A percentile compares a stretch with the other conserved stretches of the same genome.
Evolutionary conservation across 208 protist species (phyloP).

Genomic region (Trypanosoma melophagium): DNA sequence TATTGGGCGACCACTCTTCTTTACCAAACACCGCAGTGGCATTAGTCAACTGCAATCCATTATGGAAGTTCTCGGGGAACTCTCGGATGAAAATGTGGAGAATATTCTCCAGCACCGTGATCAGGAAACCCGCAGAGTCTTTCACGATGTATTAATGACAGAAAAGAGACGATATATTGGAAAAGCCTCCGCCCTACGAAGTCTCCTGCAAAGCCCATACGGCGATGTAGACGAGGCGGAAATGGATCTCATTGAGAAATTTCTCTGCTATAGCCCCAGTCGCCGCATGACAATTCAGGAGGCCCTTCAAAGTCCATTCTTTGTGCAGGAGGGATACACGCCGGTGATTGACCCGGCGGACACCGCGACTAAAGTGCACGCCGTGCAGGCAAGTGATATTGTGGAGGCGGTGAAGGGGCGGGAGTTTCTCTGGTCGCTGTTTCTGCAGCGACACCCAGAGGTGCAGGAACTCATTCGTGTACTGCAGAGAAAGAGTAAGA

Average conservation of each 20-base stretch:
- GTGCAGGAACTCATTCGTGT: conserved; percentile 63
- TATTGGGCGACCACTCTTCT: conserved; percentile 73
- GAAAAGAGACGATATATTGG: conserved; percentile 6
- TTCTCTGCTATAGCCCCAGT: conserved; percentile 73
- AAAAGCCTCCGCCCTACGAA: conserved; percentile 9
- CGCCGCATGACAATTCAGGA: conserved; percentile 64
- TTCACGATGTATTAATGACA: conserved; percentile 29
- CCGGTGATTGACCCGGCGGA: conserved; percentile 64
- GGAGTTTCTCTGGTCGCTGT: conserved; percentile 78
- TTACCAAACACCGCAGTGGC: conserved; percentile 85
- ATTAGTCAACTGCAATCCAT: conserved; percentile 93
- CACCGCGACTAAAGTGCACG: conserved; percentile 45
- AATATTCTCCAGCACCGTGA: conserved; percentile 63
- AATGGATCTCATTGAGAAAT: conserved; percentile 59
- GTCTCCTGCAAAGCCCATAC: conserved; percentile 54
- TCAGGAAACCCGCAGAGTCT: conserved; percentile 38
- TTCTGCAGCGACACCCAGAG: conserved; percentile 74
- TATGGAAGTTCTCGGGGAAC: conserved; percentile 81
- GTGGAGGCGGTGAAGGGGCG: conserved; percentile 59
- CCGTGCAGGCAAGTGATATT: conserved; percentile 63
- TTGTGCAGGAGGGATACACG: conserved; percentile 69
- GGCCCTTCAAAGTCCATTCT: conserved; percentile 81
- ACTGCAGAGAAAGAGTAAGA: conserved; percentile 11
- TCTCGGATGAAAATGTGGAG: conserved; percentile 73
- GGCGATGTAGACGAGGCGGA: conserved; percentile 77